Base-by-base conservation (phyloP, 306 rosid species). In the Casuarina equisetifolia region DNA sequence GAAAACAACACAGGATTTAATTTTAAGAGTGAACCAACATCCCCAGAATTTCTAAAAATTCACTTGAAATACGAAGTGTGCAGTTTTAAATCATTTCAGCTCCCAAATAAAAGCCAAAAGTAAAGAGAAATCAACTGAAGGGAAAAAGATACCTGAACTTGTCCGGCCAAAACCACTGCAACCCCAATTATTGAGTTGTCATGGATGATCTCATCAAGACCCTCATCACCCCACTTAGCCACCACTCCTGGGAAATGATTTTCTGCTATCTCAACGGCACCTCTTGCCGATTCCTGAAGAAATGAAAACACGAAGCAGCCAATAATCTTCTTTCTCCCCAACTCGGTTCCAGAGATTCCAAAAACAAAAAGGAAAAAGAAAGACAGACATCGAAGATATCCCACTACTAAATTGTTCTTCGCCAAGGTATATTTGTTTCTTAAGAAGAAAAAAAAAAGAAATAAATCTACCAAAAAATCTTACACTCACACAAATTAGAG, bases 141-240 rank as follows among this genome's bases (percentile, higher is more conserved):
- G 25, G 10, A 16, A n/a, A 6, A 4, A 16, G 62, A 74, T 40
- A 91, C 98, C 97, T 94, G 98, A 80, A 83, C 81, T 85, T 94
- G 98, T 48, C 92, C 97, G 80, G 98, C 96, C 82, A 94, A 85
- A 73, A 90, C 97, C 38, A 94, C 96, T n/a, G 94, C 87, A 76
- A 94, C 98, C 13, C 97, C 97, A 70, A 80, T 44, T 0, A 94
- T 85, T 32, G 93, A 92, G 61, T 35, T 50, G 79, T 94, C 97
- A 45, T 82, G 86, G 70, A 80, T 64, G 61, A 94, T 90, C 39
- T 92, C 92, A 43, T 89, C 77, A 51, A 94, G 89, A 72, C 96
- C 98, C 35, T 76, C 52, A 83, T 89, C 94, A 53, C 96, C 97
- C 91, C 87, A 94, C 68, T 89, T 94, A 81, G 88, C 84, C 39